Percentiles rank a stretch among this genome's conserved stretches.
These are phyloP conservation scores for Boletus sp. DNA, from an alignment of 768 basidiomycete genomes.

Conservation along the genomic window DNA sequence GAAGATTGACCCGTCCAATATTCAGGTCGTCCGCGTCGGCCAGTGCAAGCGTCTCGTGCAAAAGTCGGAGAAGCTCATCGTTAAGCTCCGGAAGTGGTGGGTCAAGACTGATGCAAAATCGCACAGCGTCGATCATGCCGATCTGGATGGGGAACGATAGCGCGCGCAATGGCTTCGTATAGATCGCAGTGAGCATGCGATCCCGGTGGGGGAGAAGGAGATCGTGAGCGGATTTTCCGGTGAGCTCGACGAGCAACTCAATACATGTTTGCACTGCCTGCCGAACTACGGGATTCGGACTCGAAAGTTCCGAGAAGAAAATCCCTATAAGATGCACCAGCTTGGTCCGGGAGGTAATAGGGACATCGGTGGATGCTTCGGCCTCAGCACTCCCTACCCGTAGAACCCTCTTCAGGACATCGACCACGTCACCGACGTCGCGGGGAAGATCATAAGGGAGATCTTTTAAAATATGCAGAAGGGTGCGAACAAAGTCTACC, in stretches of 20 bases:
- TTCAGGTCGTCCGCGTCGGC: conserved; percentile 95
- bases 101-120: conserved; percentile 86
- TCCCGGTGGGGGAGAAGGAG: conserved; percentile 85
- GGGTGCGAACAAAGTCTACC: conserved; percentile 84
- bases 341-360: conserved; percentile 47
- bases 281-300: conserved; percentile 82
- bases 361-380: conserved; percentile 45
- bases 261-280: conserved; percentile 82
- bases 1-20: conserved; percentile 68
- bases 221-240: conserved; percentile 67
- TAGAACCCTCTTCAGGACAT: conserved; percentile 70
- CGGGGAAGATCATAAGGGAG: conserved; percentile 87
- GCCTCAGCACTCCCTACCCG: conserved; percentile 54
- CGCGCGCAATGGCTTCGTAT: conserved; percentile 94
- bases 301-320: conserved; percentile 85
- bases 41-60: conserved; percentile 91
- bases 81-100: conserved; percentile 90
- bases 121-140: conserved; percentile 95
- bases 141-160: conserved; percentile 95
- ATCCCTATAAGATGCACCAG: conserved; percentile 73
- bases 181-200: conserved; percentile 85
- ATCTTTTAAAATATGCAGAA: conserved; percentile 91
- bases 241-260: conserved; percentile 70
- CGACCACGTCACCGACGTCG: conserved; percentile 73
- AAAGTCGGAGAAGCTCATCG: conserved; percentile 85